These are phyloP conservation scores for Calocera cornea DNA, from an alignment of 768 basidiomycete species.

Conservation along the genomic window DNA sequence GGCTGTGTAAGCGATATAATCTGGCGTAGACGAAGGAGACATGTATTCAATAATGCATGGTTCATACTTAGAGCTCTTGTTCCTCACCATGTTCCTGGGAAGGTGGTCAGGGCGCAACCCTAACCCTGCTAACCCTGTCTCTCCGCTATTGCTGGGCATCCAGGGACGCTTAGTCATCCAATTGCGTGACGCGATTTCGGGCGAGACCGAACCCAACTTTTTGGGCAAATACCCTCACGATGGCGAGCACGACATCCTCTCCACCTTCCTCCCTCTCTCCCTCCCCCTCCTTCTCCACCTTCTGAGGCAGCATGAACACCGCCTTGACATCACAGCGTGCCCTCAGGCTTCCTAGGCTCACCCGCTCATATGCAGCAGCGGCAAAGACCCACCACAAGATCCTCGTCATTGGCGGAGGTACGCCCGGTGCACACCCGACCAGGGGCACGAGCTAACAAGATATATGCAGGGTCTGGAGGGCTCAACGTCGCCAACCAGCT, in stretches of 20 bases:
- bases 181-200: not conserved
- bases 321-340: not conserved
- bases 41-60: not conserved
- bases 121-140: no score
- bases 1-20: not conserved
- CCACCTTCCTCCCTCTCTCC: not conserved
- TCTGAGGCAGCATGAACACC: not conserved
- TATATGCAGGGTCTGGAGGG: constrained; percentile 55
- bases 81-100: no score
- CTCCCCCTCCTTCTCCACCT: not conserved
- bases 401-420: constrained; percentile 78
- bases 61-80: no score
- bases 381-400: constrained; percentile 56
- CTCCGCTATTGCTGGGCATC: not conserved
- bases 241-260: not conserved
- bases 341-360: not conserved
- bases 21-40: not conserved
- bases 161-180: constrained; percentile 4
- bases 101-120: no score
- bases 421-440: constrained; percentile 18
- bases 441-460: not conserved
- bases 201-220: not conserved
- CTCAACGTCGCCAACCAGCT: constrained; percentile 78
- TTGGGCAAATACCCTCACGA: not conserved
- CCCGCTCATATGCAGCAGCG: constrained; percentile 2